phyloP scores from a whole-genome alignment of 1,284 basidiomycete genomes.

The Melampsora allii-populina region DNA sequence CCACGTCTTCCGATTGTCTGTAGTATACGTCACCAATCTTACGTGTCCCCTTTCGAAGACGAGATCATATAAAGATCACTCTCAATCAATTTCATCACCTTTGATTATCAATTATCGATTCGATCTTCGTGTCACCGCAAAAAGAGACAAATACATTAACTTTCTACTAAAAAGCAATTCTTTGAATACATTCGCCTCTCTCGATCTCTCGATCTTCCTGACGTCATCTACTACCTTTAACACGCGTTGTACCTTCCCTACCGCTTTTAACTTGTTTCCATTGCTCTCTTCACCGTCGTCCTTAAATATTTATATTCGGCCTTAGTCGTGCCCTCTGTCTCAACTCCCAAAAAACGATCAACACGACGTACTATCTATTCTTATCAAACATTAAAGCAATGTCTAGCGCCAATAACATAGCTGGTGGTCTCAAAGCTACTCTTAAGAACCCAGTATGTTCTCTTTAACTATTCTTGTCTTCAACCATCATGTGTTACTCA shows the following conservation, averaged over 20 bases:
- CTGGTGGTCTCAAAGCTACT: constrained; percentile 38
- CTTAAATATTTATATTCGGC: not conserved
- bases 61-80: too few species aligned
- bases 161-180: not conserved
- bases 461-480: not conserved
- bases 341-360: not conserved
- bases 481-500: not conserved
- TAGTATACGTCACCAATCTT: too few species aligned
- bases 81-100: too few species aligned
- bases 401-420: constrained; percentile 23
- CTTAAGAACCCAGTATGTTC: constrained; percentile 23
- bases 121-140: not conserved
- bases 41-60: too few species aligned
- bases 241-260: not conserved
- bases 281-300: constrained; percentile 1
- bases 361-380: constrained; percentile 39
- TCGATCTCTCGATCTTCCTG: not conserved
- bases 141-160: not conserved
- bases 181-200: not conserved
- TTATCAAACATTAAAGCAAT: constrained; percentile 31
- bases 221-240: not conserved
- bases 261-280: not conserved
- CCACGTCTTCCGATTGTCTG: too few species aligned
- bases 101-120: not conserved
- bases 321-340: not conserved